phyloP scores from a whole-genome alignment of 805 yeast genomes.

The Pichia thaimueangensis region DNA sequence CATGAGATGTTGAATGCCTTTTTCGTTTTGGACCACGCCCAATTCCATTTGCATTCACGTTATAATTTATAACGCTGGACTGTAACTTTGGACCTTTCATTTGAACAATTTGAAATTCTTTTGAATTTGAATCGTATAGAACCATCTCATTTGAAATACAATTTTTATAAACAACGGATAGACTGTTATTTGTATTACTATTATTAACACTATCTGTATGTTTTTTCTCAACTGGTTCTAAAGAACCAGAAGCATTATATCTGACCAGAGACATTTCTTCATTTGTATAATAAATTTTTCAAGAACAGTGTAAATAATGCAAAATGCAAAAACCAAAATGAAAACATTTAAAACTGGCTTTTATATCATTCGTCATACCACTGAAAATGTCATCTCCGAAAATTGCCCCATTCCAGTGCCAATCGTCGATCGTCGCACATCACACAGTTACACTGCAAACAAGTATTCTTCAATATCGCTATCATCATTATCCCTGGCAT shows the following conservation, averaged over 20 bases:
- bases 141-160: constrained; percentile 25
- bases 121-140: constrained; percentile 24
- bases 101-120: constrained; percentile 23
- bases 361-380: no score
- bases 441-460: constrained; percentile 3
- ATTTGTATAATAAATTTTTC: no score
- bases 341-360: no score
- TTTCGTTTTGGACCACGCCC: no score
- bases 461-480: constrained; percentile 7
- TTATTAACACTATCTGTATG: constrained; percentile 1
- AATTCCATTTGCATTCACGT: no score
- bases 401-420: neutral
- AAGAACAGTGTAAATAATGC: no score
- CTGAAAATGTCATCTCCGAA: neutral
- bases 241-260: constrained; percentile 9
- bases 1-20: no score
- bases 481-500: neutral
- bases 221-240: constrained; percentile 4
- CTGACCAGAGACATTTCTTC: constrained; percentile 18
- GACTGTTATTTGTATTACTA: neutral
- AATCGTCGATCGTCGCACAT: neutral
- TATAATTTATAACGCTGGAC: no score
- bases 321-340: no score
- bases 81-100: no score
- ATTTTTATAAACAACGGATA: constrained; percentile 17